Conservation (phyloP, 345 rosid genomes). For the Gossypium australe region DNA sequence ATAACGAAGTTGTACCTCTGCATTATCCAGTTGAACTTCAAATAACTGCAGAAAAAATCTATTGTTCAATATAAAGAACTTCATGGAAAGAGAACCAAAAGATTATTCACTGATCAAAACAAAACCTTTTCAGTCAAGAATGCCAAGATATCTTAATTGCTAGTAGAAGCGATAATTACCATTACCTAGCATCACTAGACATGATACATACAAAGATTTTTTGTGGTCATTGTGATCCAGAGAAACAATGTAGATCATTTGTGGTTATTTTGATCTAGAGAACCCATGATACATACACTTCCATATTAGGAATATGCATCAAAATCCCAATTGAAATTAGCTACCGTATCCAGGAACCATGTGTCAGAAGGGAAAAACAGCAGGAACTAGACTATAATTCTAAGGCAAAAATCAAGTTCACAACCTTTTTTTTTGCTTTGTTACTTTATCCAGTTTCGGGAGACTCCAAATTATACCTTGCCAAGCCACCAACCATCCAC, state of each 20-base stretch:
- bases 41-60: constrained; percentile 56
- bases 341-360: neutral
- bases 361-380: neutral
- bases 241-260: neutral
- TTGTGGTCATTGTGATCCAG: neutral
- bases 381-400: neutral
- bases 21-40: constrained; percentile 69
- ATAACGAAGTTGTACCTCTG: constrained; percentile 75
- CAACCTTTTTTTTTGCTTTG: neutral
- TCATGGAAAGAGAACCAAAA: neutral
- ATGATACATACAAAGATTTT: neutral
- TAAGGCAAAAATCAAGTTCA: neutral
- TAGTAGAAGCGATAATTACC: neutral
- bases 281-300: neutral
- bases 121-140: neutral
- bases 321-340: neutral
- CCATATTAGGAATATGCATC: neutral
- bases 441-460: neutral
- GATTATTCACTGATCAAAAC: neutral
- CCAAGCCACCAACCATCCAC: neutral
- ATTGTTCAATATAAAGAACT: neutral
- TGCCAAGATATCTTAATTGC: neutral
- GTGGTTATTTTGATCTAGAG: neutral
- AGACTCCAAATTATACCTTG: neutral
- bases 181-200: neutral